These are phyloP conservation scores for Xylariomycetidae sp. DNA, from an alignment of 2,329 filamentous ascomycete genomes.

Conservation along the genomic window DNA sequence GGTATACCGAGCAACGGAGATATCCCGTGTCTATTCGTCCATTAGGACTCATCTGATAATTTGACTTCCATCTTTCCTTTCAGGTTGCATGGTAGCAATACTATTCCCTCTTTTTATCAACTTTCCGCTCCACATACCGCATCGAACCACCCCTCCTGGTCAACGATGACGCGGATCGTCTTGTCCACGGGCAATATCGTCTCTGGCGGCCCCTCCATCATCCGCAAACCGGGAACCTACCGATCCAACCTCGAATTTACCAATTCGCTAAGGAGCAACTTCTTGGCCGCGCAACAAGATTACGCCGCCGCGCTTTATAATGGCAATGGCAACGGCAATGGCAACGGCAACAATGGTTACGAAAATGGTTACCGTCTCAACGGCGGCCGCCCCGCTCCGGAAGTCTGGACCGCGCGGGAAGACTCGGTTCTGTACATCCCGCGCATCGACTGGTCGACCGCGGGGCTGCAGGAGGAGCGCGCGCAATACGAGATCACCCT, in stretches of 20 bases:
- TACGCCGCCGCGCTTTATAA: slow-evolving; percentile 33
- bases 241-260: slow-evolving; percentile 93
- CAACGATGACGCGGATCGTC: slow-evolving; percentile 24
- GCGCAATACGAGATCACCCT: slow-evolving; percentile 89
- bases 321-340: slow-evolving; percentile 19
- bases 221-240: slow-evolving; percentile 70
- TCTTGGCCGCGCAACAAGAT: slow-evolving; percentile 67
- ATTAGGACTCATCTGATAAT: no score
- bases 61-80: no score
- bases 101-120: no score
- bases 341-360: slow-evolving; percentile 19
- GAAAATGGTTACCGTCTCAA: slow-evolving; percentile 25
- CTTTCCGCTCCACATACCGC: neutral
- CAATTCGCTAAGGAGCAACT: slow-evolving; percentile 80
- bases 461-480: slow-evolving; percentile 73
- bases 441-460: slow-evolving; percentile 65
- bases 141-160: slow-evolving; percentile 15
- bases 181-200: slow-evolving; percentile 63
- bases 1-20: no score
- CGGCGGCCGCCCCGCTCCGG: slow-evolving; percentile 26
- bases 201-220: slow-evolving; percentile 75
- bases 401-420: slow-evolving; percentile 65
- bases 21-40: no score
- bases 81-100: no score
- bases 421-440: slow-evolving; percentile 68